These are phyloP conservation scores for Jamesozyma gamospora DNA, from an alignment of 805 yeast genomes.

Conservation along the genomic window DNA sequence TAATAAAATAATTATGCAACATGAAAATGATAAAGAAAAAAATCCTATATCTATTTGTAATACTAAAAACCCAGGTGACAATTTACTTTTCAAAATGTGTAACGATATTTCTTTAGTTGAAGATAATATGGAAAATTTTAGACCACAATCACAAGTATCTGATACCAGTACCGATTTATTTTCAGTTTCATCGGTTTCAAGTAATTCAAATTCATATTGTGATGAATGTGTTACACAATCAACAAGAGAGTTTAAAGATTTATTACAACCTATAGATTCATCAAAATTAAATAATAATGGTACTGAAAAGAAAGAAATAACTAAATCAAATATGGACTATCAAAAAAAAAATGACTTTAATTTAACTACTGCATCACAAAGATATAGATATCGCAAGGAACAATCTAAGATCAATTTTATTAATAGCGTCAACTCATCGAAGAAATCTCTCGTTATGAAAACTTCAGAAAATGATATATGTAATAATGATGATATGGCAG, in stretches of 20 bases:
- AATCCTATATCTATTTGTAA: no score
- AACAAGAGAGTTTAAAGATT: no score
- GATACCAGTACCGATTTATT: conserved; percentile 5
- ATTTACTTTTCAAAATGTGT: neutral
- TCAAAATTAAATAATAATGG: neutral
- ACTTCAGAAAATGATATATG: no score
- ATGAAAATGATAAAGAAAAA: no score
- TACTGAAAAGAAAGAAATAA: neutral
- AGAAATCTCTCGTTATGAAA: no score
- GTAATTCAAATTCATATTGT: no score
- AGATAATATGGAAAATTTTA: conserved; percentile 1
- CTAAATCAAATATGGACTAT: neutral
- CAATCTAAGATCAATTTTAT: neutral
- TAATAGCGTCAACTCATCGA: no score
- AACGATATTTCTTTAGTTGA: neutral
- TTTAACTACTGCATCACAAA: neutral
- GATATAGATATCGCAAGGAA: neutral
- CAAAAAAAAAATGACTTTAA: neutral
- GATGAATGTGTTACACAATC: no score
- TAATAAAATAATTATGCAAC: no score
- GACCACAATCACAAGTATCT: conserved; percentile 25
- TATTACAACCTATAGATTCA: no score
- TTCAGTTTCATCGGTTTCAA: neutral
- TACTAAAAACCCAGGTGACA: neutral
- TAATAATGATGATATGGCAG: neutral